phyloP scores from a whole-genome alignment of 805 yeast genomes.

The Teunomyces gatunensis region DNA sequence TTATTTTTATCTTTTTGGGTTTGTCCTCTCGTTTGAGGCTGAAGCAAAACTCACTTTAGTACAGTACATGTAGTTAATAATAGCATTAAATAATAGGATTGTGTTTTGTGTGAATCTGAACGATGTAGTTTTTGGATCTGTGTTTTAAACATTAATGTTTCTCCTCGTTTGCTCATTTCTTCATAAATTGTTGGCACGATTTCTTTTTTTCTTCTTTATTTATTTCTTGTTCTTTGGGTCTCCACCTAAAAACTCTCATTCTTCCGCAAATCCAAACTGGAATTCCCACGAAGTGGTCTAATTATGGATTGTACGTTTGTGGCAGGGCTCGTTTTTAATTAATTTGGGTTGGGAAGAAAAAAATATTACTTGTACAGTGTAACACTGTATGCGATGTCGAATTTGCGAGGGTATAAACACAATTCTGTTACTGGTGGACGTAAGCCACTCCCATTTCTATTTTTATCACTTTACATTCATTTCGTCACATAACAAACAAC shows the following conservation, averaged over 20 bases:
- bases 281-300: not conserved
- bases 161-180: not conserved
- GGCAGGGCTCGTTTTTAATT: not conserved
- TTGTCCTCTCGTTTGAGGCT: too few relatives aligned
- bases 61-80: too few relatives aligned
- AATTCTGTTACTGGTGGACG: not conserved
- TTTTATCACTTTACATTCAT: too few relatives aligned
- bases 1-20: too few relatives aligned
- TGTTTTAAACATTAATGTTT: not conserved
- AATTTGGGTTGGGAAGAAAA: not conserved
- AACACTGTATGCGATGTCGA: too few relatives aligned
- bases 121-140: not conserved
- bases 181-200: not conserved
- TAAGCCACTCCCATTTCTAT: not conserved
- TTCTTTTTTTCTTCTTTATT: not conserved
- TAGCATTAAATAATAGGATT: too few relatives aligned
- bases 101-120: too few relatives aligned
- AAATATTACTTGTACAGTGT: not conserved
- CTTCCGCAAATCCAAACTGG: not conserved
- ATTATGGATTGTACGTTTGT: too few relatives aligned
- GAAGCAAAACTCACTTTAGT: too few relatives aligned
- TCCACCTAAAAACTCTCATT: not conserved
- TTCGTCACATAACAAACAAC: too few relatives aligned
- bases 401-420: not conserved
- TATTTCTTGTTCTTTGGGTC: not conserved